Percentiles rank a stretch among this genome's conserved stretches.
These are phyloP conservation scores for Loxodes magnus DNA, from an alignment of 73 alveolate genomes.

Conservation along the genomic window DNA sequence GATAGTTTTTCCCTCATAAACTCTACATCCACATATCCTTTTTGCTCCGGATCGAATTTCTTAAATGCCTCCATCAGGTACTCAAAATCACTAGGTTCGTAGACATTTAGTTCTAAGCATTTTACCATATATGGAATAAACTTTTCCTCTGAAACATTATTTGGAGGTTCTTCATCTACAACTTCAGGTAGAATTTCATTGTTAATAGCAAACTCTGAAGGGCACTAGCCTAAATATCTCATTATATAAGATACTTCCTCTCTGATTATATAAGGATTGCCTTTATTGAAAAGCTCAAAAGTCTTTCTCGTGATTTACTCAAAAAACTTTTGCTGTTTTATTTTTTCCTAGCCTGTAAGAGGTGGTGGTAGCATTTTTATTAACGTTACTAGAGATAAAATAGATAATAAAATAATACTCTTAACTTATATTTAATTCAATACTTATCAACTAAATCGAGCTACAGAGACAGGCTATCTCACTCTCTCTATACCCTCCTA, in stretches of 20 bases:
- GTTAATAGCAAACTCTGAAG: constrained; percentile 52
- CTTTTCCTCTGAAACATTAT: constrained; percentile 46
- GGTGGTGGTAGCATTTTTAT: too few species aligned
- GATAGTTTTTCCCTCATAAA: constrained; percentile 36
- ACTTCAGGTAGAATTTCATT: constrained; percentile 58
- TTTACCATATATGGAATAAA: constrained; percentile 56
- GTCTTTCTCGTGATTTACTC: too few species aligned
- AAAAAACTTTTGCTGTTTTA: too few species aligned
- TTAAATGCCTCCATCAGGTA: constrained; percentile 55
- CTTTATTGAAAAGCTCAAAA: too few species aligned
- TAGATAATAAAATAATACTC: too few species aligned
- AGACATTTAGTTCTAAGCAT: constrained; percentile 38
- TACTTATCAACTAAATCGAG: too few species aligned
- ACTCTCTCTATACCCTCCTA: too few species aligned
- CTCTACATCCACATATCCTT: constrained; percentile 48
- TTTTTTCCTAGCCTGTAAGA: too few species aligned
- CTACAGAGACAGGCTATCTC: too few species aligned
- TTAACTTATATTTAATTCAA: too few species aligned
- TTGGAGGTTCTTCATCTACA: constrained; percentile 64
- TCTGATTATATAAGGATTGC: constrained; percentile 36
- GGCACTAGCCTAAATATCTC: constrained; percentile 54
- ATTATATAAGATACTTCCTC: constrained; percentile 47
- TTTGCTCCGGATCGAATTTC: constrained; percentile 52
- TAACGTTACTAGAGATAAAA: too few species aligned
- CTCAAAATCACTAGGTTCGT: constrained; percentile 59